phyloP scores from a whole-genome alignment of 2,329 filamentous ascomycete species.

The Microdochium paspali region DNA sequence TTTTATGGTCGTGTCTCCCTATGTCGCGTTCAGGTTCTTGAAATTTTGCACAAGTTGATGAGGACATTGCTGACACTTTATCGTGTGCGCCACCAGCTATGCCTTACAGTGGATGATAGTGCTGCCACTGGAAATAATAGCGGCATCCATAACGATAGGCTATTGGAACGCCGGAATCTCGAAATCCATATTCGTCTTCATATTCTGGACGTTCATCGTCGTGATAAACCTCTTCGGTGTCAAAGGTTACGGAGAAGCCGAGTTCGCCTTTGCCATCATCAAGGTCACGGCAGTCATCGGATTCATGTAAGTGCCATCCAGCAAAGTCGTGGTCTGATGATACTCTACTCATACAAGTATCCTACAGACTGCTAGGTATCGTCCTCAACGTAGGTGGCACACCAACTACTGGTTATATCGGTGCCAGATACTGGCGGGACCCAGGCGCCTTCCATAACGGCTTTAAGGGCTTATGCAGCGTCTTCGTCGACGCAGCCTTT shows the following conservation, averaged over 20 bases:
- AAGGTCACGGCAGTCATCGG: conserved; percentile 81
- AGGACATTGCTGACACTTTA: too few relatives aligned
- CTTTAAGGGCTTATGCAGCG: conserved; percentile 73
- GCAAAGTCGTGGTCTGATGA: too few relatives aligned
- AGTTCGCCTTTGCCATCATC: conserved; percentile 78
- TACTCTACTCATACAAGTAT: conserved; percentile 12
- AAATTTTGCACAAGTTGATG: too few relatives aligned
- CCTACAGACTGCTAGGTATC: conserved; percentile 65
- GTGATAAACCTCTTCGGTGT: conserved; percentile 82
- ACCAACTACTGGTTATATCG: conserved; percentile 66
- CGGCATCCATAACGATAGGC: conserved; percentile 72
- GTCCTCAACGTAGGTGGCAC: conserved; percentile 79
- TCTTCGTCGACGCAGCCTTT: conserved; percentile 70
- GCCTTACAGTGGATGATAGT: conserved; percentile 81
- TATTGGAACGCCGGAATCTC: conserved; percentile 64
- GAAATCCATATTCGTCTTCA: conserved; percentile 68
- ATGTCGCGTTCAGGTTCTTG: not conserved
- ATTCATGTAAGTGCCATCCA: conserved; percentile 78
- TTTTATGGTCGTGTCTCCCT: not conserved
- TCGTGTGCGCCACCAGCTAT: conserved; percentile 48
- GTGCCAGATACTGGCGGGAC: conserved; percentile 63
- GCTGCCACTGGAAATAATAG: conserved; percentile 77
- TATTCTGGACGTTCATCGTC: conserved; percentile 72
- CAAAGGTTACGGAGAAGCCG: conserved; percentile 80
- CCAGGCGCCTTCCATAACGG: conserved; percentile 82